Conservation (phyloP, 1,284 basidiomycete species). For the Lentinula novae-zelandiae region DNA sequence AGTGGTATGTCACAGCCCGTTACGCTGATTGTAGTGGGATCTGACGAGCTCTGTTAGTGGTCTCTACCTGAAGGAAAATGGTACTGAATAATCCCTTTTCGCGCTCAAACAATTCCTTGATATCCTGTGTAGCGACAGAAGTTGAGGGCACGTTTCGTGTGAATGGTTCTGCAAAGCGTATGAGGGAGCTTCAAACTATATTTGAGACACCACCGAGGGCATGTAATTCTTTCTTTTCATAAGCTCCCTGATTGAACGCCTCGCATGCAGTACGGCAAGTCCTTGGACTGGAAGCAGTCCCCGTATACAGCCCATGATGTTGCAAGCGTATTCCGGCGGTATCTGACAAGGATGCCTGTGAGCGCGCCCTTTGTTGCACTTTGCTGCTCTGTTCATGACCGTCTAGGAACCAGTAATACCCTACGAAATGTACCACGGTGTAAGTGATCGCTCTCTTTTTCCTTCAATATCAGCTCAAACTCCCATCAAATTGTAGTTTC, state of each 20-base stretch:
- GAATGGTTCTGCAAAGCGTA: constrained; percentile 89
- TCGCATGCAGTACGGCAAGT: constrained; percentile 78
- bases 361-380: constrained; percentile 31
- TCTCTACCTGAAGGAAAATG: constrained; percentile 87
- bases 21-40: constrained; percentile 1
- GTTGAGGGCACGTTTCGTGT: constrained; percentile 96
- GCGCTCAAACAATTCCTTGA: constrained; percentile 5
- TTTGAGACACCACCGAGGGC: constrained; percentile 90
- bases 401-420: constrained; percentile 87
- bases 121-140: constrained; percentile 68
- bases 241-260: constrained; percentile 1
- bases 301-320: constrained; percentile 93
- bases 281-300: constrained; percentile 85
- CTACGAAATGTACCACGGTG: constrained; percentile 81
- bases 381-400: constrained; percentile 3
- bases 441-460: constrained; percentile 36
- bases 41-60: constrained; percentile 48
- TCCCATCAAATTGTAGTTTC: constrained; percentile 52
- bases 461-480: not conserved
- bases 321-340: constrained; percentile 93
- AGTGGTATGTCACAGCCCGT: constrained; percentile 63
- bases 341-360: constrained; percentile 95
- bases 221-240: constrained; percentile 27
- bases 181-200: constrained; percentile 89
- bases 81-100: constrained; percentile 33